Evolutionary conservation across 2,329 filamentous ascomycete genomes (phyloP), one percentile per base, ranked within the genome.

Genomic region (Cladosporium velox): DNA sequence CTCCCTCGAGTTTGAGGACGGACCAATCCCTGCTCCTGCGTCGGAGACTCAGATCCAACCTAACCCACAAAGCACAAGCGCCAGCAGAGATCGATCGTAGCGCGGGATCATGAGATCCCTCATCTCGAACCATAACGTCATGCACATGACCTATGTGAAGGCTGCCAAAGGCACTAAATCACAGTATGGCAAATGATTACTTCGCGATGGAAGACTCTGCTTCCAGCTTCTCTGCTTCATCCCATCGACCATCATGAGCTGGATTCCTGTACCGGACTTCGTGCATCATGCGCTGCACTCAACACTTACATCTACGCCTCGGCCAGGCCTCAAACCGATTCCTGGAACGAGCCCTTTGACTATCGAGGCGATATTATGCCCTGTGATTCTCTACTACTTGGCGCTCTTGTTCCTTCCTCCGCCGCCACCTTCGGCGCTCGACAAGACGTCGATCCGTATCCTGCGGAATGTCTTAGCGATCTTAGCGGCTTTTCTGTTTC

Each of bases 381-480:
- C 80, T 24, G 79, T 79, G 2, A 66, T 81, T 15, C 72, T 78
- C 6, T 82, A 81, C 70, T 81, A 81, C 65, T 64, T 80, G 30
- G 79, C 79, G 3, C 70, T 81, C 0, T 71, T 81, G 2, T 77
- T 81, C 52, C 74, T 81, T 15, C 77, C 79, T 10, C 78, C 79
- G 3, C 72, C 78, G 2, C 78, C 79, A 8, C 77, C 79, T 2
- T 75, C 73, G n/a, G 67, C 70, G 2, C 70, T 79, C 15, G 72
- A 77, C 15, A 74, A 72, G 0, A 51, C 70, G 2, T 67, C 72
- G 6, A 66, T 78, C 30, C 73, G 72, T 41, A 30, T 74, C 11
- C 68, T 80, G n/a, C 75, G 79, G 2, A 80, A 78, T 58, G 60
- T 70, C 1, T 75, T 81, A 38, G 80, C 80, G 1, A 64, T 78